Base-by-base conservation (phyloP, 768 basidiomycete genomes). In the Lanmaoa rubissima region DNA sequence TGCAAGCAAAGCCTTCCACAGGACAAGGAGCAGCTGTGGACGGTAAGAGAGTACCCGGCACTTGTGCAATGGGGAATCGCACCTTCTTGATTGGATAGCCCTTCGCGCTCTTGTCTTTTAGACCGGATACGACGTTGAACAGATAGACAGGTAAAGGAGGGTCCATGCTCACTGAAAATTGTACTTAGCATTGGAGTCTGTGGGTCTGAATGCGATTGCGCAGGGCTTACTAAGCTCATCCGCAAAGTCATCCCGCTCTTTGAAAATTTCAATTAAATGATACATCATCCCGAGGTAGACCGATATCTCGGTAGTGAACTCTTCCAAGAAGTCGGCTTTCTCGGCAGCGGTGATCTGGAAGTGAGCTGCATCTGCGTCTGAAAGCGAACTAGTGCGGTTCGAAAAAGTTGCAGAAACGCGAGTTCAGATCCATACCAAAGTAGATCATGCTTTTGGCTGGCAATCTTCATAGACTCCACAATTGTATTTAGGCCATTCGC, bases 81-180 rank as follows among this genome's bases (percentile, higher is more conserved):
- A 91, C 94, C 83, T 98, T 98, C 76, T 98, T 99, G 64, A 97
- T 90, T 0, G 97, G 97, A 73, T 97, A 99, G 6, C 92, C 92
- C 67, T 92, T 94, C 2, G 93, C 90, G 67, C 89, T 90, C 75
- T 94, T 93, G 70, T 98, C 96, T 62, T 92, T 86, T 41, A 98
- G 76, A 41, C 87, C 86, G 24, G 93, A 87, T n/a, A 98, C 87
- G 46, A 94, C 82, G 52, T 88, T 88, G 76, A 97, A 92, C 17
- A 98, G 78, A 67, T 94, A 94, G 8, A 96, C 86, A 1, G 96
- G 95, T 21, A 98, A 75, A 13, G 97, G 95, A 13, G 95, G 95
- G 46, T 96, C 92, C 74, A 96, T 79, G 62, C 89, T 90, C 95
- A 99, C 96, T 98, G 60, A 13, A 28, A 51, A 48, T 46, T 40